Conservation (phyloP, 2,329 filamentous ascomycete genomes). For the Hypomyces perniciosus region DNA sequence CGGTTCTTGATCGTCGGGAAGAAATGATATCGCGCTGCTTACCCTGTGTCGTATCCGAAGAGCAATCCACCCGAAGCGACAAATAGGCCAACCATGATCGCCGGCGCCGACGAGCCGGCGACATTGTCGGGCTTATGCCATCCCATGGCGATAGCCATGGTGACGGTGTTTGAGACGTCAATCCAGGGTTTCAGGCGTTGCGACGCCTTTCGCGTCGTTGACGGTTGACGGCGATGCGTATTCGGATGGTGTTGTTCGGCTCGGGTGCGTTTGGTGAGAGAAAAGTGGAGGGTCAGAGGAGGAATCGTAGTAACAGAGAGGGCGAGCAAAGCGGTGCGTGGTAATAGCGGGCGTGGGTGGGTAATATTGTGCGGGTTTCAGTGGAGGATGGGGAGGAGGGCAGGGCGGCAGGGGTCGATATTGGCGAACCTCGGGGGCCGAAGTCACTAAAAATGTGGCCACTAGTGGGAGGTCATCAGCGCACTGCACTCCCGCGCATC, state of each 20-base stretch:
- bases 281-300: background rate
- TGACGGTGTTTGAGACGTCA: conserved; percentile 44
- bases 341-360: conserved; percentile 13
- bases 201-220: conserved; percentile 15
- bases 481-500: background rate
- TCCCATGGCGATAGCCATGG: conserved; percentile 62
- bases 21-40: conserved; percentile 26
- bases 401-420: conserved; percentile 4
- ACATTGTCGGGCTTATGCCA: conserved; percentile 72
- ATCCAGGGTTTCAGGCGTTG: conserved; percentile 32
- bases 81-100: conserved; percentile 66
- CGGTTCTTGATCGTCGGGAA: conserved; percentile 1
- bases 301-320: conserved; percentile 6
- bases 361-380: conserved; percentile 13
- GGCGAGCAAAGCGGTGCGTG: conserved; percentile 6
- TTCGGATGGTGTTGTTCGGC: conserved; percentile 1
- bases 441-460: conserved; percentile 12
- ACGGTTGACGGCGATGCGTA: conserved; percentile 1
- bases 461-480: conserved; percentile 7
- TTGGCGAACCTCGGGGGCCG: conserved; percentile 1
- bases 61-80: conserved; percentile 63
- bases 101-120: conserved; percentile 64
- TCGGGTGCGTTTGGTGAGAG: background rate
- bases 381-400: conserved; percentile 6
- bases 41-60: conserved; percentile 67